Evolutionary conservation across 1,284 basidiomycete genomes (phyloP), one percentile per base, ranked within the genome.

Genomic region (Boletus smithii): DNA sequence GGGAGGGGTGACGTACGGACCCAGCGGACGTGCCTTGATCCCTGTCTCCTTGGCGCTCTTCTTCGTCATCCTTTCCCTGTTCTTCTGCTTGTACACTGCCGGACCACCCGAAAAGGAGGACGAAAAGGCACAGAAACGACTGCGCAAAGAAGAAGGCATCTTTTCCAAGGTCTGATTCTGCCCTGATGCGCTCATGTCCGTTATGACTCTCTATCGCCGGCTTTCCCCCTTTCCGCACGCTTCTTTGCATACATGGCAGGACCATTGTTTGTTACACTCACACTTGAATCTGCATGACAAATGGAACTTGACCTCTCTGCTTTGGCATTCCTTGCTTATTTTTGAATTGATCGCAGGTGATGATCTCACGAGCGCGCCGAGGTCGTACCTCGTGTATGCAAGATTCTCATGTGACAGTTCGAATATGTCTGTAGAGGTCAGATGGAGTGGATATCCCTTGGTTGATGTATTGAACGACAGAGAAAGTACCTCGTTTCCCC

Each of bases 11-110:
- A n/a, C n/a, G n/a, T n/a, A n/a, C n/a, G n/a, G n/a, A n/a, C n/a
- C n/a, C n/a, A n/a, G n/a, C n/a, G n/a, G n/a, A n/a, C n/a, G n/a
- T n/a, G n/a, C n/a, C n/a, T n/a, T n/a, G n/a, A 34, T 68, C 5
- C 66, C 66, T 13, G 52, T 67, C 23, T 46, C 42, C 7, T 3
- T 59, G 24, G 34, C 54, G 1, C 50, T 68, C 20, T 50, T 49
- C 24, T 0, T 67, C 5, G 4, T 55, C 32, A 1, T 44, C 7
- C 16, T 66, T 2, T 58, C 18, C 17, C 35, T 68, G 3, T 54
- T 62, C 40, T 56, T 53, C 18, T 67, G 63, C 43, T 5, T 56
- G 41, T 44, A 58, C 40, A 61, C 57, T 5, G 54, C 54, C 0
- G 48, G 53, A 16, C 39, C 52, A 5, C 51, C 49, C 2, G 39